These are phyloP conservation scores for Centaurea solstitialis DNA, from an alignment of 129 eudicot species.

Conservation along the genomic window DNA sequence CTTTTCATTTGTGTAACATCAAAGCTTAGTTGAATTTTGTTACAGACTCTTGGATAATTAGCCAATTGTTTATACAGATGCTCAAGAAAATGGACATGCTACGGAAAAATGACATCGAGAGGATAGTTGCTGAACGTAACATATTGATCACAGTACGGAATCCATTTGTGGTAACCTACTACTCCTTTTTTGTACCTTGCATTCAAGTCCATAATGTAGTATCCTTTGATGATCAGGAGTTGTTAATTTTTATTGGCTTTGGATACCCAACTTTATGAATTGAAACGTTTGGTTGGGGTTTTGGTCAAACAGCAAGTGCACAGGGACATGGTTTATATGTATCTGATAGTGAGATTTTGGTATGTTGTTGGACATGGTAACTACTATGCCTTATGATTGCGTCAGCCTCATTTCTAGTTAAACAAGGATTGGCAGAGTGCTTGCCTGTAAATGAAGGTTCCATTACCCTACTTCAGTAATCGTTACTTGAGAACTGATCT, in stretches of 20 bases:
- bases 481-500: no score
- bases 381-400: not conserved
- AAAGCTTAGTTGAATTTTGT: not conserved
- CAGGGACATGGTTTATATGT: not conserved
- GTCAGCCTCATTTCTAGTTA: no score
- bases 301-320: not conserved
- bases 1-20: not conserved
- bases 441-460: no score
- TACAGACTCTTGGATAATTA: constrained; percentile 15
- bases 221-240: not conserved
- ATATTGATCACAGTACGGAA: constrained; percentile 83
- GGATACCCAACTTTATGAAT: not conserved
- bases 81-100: constrained; percentile 83
- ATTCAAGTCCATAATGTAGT: not conserved
- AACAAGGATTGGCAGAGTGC: no score
- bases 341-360: not conserved
- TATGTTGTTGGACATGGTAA: not conserved
- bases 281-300: not conserved
- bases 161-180: constrained; percentile 82
- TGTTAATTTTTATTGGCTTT: not conserved
- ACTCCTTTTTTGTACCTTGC: constrained; percentile 6
- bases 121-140: constrained; percentile 86
- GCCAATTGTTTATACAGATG: constrained; percentile 50
- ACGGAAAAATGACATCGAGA: constrained; percentile 85
- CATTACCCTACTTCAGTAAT: no score